Evolutionary conservation across 2,329 filamentous ascomycete genomes (phyloP).

Genomic region (Lecanicillium sp.): DNA sequence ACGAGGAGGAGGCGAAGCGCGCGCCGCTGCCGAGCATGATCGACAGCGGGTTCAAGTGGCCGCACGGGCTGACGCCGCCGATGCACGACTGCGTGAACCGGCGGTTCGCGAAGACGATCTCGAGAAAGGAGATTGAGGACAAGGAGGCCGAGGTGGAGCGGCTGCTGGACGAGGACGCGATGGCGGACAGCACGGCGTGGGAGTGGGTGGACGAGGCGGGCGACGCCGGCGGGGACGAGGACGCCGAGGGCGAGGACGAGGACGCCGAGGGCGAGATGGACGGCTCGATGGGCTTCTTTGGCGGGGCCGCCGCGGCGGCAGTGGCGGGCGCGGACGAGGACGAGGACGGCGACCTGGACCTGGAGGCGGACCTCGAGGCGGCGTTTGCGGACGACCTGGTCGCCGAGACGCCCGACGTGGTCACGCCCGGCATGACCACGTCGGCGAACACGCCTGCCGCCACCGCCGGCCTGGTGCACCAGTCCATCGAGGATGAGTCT

Average conservation of each 20-base stretch:
- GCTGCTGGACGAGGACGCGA: constrained; percentile 63
- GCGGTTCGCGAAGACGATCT: constrained; percentile 76
- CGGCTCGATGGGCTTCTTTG: constrained; percentile 36
- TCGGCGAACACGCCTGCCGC: constrained; percentile 40
- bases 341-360: constrained; percentile 40
- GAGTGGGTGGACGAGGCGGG: constrained; percentile 58
- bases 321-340: too few species aligned
- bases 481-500: constrained; percentile 40
- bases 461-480: constrained; percentile 27
- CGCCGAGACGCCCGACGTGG: constrained; percentile 37
- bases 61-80: constrained; percentile 80
- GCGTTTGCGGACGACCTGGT: constrained; percentile 39
- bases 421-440: constrained; percentile 40
- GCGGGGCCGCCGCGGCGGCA: constrained; percentile 23
- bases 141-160: constrained; percentile 75
- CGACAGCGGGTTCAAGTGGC: constrained; percentile 62
- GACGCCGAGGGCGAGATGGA: constrained; percentile 41
- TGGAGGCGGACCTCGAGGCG: constrained; percentile 52
- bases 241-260: constrained; percentile 45
- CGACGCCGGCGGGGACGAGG: constrained; percentile 41
- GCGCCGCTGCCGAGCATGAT: constrained; percentile 66
- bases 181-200: constrained; percentile 53
- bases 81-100: constrained; percentile 80
- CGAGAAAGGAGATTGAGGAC: constrained; percentile 76
- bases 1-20: constrained; percentile 59